Base-by-base conservation (phyloP, 202 grass and related monocot species). In the Tripidium arundinaceum region DNA sequence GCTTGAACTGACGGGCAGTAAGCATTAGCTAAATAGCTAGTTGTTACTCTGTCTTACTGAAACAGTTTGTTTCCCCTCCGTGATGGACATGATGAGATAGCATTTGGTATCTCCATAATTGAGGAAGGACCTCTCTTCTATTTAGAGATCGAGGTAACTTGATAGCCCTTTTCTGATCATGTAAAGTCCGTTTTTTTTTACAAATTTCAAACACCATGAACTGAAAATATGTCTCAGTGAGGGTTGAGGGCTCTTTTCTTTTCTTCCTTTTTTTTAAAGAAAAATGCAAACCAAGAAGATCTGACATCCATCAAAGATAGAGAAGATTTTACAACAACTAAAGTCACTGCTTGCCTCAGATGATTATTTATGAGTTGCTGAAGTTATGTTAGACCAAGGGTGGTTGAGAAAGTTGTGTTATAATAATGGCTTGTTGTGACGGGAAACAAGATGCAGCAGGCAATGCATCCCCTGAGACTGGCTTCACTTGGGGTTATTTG, bases 61-160 rank as follows among this genome's bases (percentile, higher is more conserved):
- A 31, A 31, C 29, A 31, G 29, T 31, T n/a, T n/a, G n/a, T n/a
- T n/a, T n/a, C n/a, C n/a, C n/a, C n/a, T n/a, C n/a, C n/a, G n/a
- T n/a, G n/a, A n/a, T n/a, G n/a, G n/a, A n/a, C n/a, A n/a, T n/a
- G n/a, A n/a, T n/a, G 49, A 19, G 46, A 18, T 19, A 50, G 46
- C 46, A 50, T 19, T 7, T n/a, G 49, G 18, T 52, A 52, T 52
- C 6, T 80, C 81, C 93, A 46, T 98, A 80, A 94, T n/a, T n/a
- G n/a, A n/a, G n/a, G n/a, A n/a, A 84, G 95, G 95, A 73, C 72
- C 88, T 38, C 90, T 88, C 72, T 98, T 94, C 82, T 90, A 98
- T 74, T 83, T 98, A 69, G 92, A 98, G 83, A 46, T 46, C 13
- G 43, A 98, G 92, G 92, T 90, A 89, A 70, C 24, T 77, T 19